phyloP scores from a whole-genome alignment of 2,329 filamentous ascomycete species.

The Teratosphaeria zuluensis region DNA sequence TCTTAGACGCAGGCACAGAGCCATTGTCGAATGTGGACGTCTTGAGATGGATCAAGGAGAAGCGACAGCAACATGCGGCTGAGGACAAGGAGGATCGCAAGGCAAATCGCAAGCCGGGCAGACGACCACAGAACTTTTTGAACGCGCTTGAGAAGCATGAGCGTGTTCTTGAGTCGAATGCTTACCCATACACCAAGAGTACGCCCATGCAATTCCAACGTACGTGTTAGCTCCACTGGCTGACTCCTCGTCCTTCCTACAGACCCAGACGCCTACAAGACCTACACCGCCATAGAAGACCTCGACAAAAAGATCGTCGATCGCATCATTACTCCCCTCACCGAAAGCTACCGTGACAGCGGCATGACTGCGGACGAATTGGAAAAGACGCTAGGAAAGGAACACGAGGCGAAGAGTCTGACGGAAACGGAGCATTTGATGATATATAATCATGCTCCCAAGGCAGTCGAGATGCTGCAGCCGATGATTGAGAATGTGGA shows the following conservation, averaged over 20 bases:
- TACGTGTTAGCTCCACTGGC: neutral
- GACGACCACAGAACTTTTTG: conserved; percentile 23
- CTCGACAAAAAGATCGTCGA: conserved; percentile 16
- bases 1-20: conserved; percentile 27
- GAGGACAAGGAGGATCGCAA: conserved; percentile 22
- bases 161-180: conserved; percentile 18
- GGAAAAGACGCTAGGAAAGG: conserved; percentile 17
- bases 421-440: conserved; percentile 26
- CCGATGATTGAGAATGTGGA: conserved; percentile 28
- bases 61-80: conserved; percentile 20
- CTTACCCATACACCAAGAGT: conserved; percentile 20
- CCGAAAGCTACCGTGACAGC: conserved; percentile 16
- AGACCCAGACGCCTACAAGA: conserved; percentile 18
- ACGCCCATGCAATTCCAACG: neutral
- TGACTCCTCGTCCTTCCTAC: neutral
- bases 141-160: conserved; percentile 21
- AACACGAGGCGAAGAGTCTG: conserved; percentile 24
- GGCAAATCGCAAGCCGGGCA: conserved; percentile 10
- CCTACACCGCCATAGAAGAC: conserved; percentile 13
- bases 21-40: conserved; percentile 27
- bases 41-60: conserved; percentile 23
- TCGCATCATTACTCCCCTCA: conserved; percentile 16
- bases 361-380: conserved; percentile 17
- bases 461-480: conserved; percentile 23
- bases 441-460: conserved; percentile 25